A percentile compares a stretch with the other conserved stretches of the same genome.
Evolutionary conservation across 192 early-diverging fungal genomes (phyloP).

Genomic region (Backusella macrospora): DNA sequence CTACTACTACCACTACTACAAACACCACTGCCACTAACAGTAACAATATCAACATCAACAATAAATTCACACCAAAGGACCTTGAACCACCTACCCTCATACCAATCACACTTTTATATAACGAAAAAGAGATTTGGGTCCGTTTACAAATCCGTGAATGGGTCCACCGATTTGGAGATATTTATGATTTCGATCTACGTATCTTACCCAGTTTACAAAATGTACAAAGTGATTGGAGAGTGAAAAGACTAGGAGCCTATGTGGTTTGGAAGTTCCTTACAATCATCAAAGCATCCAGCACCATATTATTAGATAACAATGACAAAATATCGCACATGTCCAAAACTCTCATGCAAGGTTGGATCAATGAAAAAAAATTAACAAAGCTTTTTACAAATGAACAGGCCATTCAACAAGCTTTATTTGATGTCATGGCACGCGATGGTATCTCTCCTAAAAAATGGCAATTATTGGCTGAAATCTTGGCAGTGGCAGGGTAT

Average conservation of each 20-base stretch:
- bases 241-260: conserved; percentile 8
- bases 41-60: too few relatives aligned
- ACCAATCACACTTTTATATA: conserved; percentile 18
- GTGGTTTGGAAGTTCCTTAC: conserved; percentile 19
- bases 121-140: conserved; percentile 31
- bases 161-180: conserved; percentile 26
- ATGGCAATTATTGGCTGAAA: conserved; percentile 22
- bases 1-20: too few relatives aligned
- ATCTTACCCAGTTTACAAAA: conserved; percentile 27
- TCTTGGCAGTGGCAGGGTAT: conserved; percentile 2
- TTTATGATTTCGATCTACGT: conserved; percentile 10
- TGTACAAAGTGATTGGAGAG: conserved; percentile 36
- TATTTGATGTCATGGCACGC: not conserved
- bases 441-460: conserved; percentile 13
- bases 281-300: not conserved
- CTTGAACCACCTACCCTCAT: not conserved
- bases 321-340: conserved; percentile 8
- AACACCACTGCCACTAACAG: too few relatives aligned
- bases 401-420: conserved; percentile 9
- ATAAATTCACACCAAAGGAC: not conserved
- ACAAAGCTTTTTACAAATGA: not conserved
- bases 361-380: conserved; percentile 17
- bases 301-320: not conserved
- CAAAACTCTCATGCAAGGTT: not conserved
- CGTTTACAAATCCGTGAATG: conserved; percentile 36